Evolutionary conservation across 306 rosid genomes (phyloP).

Genomic region (Astragalus membranaceus): DNA sequence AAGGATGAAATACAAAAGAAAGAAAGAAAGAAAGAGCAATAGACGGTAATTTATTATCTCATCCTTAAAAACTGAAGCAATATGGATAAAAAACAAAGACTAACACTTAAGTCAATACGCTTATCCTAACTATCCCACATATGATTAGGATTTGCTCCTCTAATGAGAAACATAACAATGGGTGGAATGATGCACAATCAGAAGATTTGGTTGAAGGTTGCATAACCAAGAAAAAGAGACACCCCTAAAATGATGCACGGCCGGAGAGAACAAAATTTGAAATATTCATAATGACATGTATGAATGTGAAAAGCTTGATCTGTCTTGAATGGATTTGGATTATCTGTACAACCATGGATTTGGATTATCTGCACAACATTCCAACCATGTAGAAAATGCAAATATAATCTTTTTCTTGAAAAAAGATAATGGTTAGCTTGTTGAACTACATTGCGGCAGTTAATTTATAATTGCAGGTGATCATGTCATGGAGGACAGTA

Average conservation of each 20-base stretch:
- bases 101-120: neutral
- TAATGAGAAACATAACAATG: neutral
- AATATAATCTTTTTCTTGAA: no score
- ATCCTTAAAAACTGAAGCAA: conserved; percentile 27
- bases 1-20: conserved; percentile 29
- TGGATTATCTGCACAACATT: neutral
- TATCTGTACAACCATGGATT: neutral
- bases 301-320: neutral
- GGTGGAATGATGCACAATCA: conserved; percentile 9
- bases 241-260: neutral
- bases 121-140: neutral
- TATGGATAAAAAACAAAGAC: conserved; percentile 20
- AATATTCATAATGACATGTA: neutral
- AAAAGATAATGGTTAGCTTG: neutral
- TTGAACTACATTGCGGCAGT: neutral
- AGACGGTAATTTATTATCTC: conserved; percentile 28
- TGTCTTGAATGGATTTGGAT: neutral
- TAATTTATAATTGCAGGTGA: neutral
- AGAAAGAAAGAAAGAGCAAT: conserved; percentile 35
- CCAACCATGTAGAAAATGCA: neutral
- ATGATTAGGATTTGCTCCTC: neutral
- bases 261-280: neutral
- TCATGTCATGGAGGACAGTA: neutral
- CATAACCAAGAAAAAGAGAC: neutral
- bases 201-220: neutral